Evolutionary conservation across 352 stramenopile species (phyloP), one percentile per base, ranked within the genome.

Genomic region (Aphanomyces astaci): DNA sequence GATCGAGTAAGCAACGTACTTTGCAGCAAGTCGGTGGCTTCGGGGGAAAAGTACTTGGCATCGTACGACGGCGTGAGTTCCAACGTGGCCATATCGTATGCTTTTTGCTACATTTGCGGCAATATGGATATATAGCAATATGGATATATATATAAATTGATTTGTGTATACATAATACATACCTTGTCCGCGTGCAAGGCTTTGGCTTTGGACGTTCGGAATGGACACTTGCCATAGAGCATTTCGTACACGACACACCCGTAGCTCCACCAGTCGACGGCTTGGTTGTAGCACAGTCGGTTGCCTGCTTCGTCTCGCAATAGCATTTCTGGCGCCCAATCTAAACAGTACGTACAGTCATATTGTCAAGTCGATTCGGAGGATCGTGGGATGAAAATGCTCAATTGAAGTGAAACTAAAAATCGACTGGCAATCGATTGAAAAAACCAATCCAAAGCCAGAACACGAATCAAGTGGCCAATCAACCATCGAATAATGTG

Each of bases 251-350:
- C 76, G 60, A 98, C 88, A 73, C 95, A 98, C 11, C 96, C 96
- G 75, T 98, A 98, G 71, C 90, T 98, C 84, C 97, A 99, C 94
- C 95, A 99, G 80, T 99, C 96, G 13, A 98, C 95, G 4, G 84
- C 76, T 39, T 98, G 83, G 71, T 89, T 88, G 75, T 99, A 99
- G n/a, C 84, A 78, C 73, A 95, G 92, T 57, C 92, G 81, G 68
- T 98, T 96, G 4, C 94, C 96, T 57, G 82, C 87, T 51, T 85
- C 78, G 63, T 98, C 89, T 15, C 89, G 82, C 32, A 89, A 71
- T 32, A 98, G 75, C 95, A 99, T 98, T 79, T 99, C 96, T 27
- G 96, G 96, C 10, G 96, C 94, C 96, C 96, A 99, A 76, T 99
- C 66, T 72, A n/a, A n/a, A n/a, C n/a, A n/a, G n/a, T n/a, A n/a